Conservation (phyloP, 2,329 filamentous ascomycete species). For the Coniochaeta hoffmannii region DNA sequence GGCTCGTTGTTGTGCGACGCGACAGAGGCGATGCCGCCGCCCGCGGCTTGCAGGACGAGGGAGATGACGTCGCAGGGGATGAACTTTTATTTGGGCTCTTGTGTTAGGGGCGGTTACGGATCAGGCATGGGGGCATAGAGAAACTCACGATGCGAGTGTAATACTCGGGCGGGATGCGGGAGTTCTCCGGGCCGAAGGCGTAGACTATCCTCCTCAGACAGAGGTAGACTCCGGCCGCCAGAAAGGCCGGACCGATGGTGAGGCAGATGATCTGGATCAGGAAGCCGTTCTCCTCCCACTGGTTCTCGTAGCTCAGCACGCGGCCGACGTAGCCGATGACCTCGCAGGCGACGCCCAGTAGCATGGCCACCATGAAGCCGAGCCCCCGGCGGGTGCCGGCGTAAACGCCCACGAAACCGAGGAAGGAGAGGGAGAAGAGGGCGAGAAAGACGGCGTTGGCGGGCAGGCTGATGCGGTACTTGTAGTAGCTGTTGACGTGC, state of each 20-base stretch:
- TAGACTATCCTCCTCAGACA: constrained; percentile 45
- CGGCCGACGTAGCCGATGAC: constrained; percentile 53
- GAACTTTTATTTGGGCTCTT: constrained; percentile 36
- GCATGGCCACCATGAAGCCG: constrained; percentile 45
- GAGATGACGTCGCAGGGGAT: constrained; percentile 56
- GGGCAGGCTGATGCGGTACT: constrained; percentile 44
- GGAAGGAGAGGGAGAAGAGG: constrained; percentile 38
- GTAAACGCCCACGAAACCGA: constrained; percentile 33
- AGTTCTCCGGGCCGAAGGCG: constrained; percentile 39
- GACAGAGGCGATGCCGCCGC: constrained; percentile 46
- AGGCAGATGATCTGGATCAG: constrained; percentile 53
- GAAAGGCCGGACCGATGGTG: constrained; percentile 58
- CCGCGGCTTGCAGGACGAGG: constrained; percentile 51
- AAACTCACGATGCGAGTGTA: constrained; percentile 41
- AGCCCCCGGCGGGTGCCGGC: constrained; percentile 37
- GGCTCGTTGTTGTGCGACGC: constrained; percentile 28
- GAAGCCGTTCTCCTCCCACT: constrained; percentile 39
- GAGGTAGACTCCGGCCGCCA: constrained; percentile 57
- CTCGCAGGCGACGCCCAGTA: constrained; percentile 46
- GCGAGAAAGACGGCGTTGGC: constrained; percentile 45
- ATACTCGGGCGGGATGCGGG: constrained; percentile 35
- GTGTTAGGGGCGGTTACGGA: not conserved
- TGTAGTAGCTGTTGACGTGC: constrained; percentile 33
- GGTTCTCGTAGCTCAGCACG: constrained; percentile 46
- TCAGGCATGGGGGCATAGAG: not conserved